A percentile compares a stretch with the other conserved stretches of the same genome.
Evolutionary conservation across 1,284 basidiomycete genomes (phyloP).

Genomic region (Mycena citricolor): DNA sequence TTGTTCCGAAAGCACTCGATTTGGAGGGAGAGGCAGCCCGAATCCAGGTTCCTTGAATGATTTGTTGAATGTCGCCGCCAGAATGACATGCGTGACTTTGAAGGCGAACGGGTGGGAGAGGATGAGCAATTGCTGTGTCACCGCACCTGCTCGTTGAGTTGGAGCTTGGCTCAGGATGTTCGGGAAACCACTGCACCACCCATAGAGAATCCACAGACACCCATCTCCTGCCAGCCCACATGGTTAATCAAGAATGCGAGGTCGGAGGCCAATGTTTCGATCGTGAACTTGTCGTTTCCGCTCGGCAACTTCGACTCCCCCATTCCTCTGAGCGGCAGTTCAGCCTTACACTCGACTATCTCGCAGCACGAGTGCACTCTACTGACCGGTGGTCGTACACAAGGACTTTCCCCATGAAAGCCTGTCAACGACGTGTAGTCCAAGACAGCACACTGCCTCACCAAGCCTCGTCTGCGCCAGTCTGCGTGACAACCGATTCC

Average conservation of each 20-base stretch:
- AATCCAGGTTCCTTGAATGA: no score
- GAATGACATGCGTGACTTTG: constrained; percentile 40
- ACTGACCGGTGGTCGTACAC: constrained; percentile 30
- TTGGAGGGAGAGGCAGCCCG: no score
- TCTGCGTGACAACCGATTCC: constrained; percentile 30
- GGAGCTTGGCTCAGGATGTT: neutral
- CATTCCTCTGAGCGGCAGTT: constrained; percentile 24
- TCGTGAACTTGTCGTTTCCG: constrained; percentile 37
- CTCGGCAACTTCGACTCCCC: constrained; percentile 11
- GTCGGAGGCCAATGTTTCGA: constrained; percentile 44
- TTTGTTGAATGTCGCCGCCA: constrained; percentile 37
- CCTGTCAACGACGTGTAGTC: neutral
- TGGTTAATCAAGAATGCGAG: constrained; percentile 35
- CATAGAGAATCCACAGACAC: constrained; percentile 46
- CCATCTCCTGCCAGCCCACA: constrained; percentile 40
- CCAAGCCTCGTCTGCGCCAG: constrained; percentile 34
- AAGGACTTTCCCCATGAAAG: constrained; percentile 24
- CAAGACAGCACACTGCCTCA: constrained; percentile 16
- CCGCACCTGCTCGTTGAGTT: constrained; percentile 31
- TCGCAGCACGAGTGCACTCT: no score
- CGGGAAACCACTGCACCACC: constrained; percentile 31
- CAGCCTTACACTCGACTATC: neutral
- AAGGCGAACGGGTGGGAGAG: constrained; percentile 42
- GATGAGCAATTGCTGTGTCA: constrained; percentile 42
- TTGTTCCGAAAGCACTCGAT: constrained; percentile 27